Evolutionary conservation across 2,329 filamentous ascomycete genomes (phyloP), one percentile per base, ranked within the genome.

Genomic region (Neopestalotiopsis sp.): DNA sequence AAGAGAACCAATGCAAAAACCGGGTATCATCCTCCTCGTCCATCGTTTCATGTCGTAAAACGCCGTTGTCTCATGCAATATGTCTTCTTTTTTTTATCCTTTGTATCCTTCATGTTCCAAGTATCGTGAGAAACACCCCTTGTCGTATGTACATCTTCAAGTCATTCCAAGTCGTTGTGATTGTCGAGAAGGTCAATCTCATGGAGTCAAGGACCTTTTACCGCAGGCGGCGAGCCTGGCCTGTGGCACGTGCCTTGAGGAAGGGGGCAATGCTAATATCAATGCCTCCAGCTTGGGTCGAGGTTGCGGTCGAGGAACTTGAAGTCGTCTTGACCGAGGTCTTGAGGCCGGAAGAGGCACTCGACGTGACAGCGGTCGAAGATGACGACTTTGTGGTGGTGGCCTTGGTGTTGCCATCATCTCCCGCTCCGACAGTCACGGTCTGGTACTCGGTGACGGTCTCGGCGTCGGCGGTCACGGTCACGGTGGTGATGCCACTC

Each of bases 381-480:
- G 32, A 63, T n/a, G 24, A 57, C 61, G 56, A 45, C 24, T 28
- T 28, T 28, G 61, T 61, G 58, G 56, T 65, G 42, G 53, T 66
- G 59, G 61, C 59, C 53, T 53, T 59, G 42, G 42, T 65, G 32
- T 20, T 14, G 32, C 67, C 59, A 59, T 32, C 63, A 59, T 32
- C 63, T n/a, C 67, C 70, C 56, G 67, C 72, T 58, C 73, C 66
- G 67, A 76, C 75, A 9, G 78, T 80, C 14, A 82, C 74, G n/a
- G 81, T 84, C 62, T 75, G 76, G 69, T 80, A 79, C 28, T 81
- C 76, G 0, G 78, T 80, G 9, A 82, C 76, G 1, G 83, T 81
- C n/a, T 76, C 78, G 1, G 81, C 76, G 7, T 77, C 76, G 5
- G 74, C 78, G 0, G 82, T 85, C 56, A 84, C 82, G 1, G 82